Base-by-base conservation (phyloP, 2,329 filamentous ascomycete species). In the Xylaria sp. region DNA sequence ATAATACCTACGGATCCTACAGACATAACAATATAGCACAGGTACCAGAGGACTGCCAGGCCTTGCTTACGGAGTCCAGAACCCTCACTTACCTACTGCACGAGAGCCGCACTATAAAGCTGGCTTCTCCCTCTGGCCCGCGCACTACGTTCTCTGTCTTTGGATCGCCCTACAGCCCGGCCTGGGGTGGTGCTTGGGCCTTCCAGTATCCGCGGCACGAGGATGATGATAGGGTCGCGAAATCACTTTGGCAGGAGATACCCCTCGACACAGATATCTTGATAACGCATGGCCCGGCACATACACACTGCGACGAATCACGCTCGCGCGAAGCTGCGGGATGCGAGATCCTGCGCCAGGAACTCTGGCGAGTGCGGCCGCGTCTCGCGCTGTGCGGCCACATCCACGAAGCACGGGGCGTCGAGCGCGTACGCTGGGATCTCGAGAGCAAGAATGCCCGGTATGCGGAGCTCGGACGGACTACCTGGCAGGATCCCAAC, bases 311-410 rank as follows among this genome's bases (percentile, higher is more conserved):
- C 70, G 91, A 94, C 72, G 82, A 84, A 72, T 76, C 77, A 4
- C 77, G 76, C 13, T 77, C 77, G 28, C 76, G 80, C 12, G 78
- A 79, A 44, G 78, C 81, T 2, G 80, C 81, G 28, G 92, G 92
- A 1, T 94, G 91, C 75, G 84, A 88, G 72, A 84, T 82, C 15
- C 83, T 94, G 15, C 80, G 85, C 9, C 81, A 82, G 61, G 84
- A 85, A 0, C 80, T 94, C 28, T 88, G 86, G 84, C 81, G 86
- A 6, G 85, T 91, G 2, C 84, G 89, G 48, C 92, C 92, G 5
- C 82, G 83, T 63, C 81, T 94, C 58, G 87, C 88, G 23, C 83
- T 94, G 20, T 94, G 90, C 75, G 92, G 92, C 0, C 92, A 94
- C 78, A 87, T 93, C 37, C 91, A 94, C 77, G 87, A 89, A 70